phyloP scores from a whole-genome alignment of 805 yeast genomes.

The Debaryomyces hansenii region DNA sequence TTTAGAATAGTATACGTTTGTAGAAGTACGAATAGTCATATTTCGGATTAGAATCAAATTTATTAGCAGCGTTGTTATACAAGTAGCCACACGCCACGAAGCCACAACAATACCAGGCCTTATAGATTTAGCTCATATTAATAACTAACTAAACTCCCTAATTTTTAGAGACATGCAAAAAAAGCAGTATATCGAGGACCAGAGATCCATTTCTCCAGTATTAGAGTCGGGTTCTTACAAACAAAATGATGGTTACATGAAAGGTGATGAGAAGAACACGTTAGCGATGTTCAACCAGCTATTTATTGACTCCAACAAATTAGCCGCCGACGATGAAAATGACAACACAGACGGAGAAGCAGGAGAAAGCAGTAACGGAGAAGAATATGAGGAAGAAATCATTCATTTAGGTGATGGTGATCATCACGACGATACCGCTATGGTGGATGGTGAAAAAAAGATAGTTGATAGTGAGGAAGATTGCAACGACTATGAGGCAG shows the following conservation, averaged over 20 bases:
- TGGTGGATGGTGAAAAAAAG: neutral
- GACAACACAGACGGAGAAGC: neutral
- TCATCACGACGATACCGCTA: neutral
- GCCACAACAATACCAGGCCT: no score
- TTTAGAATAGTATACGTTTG: no score
- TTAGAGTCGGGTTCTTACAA: neutral
- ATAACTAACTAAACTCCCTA: no score
- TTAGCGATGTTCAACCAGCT: neutral
- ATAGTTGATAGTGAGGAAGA: neutral
- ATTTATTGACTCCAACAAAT: slow-evolving; percentile 1
- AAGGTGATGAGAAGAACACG: neutral
- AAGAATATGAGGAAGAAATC: neutral
- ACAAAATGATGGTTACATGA: neutral
- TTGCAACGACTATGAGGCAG: neutral
- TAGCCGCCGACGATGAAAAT: slow-evolving; percentile 1
- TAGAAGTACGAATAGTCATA: no score
- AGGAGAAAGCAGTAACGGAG: neutral
- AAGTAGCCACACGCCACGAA: no score
- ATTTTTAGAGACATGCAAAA: slow-evolving; percentile 3
- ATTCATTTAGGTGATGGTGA: neutral
- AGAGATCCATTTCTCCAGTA: slow-evolving; percentile 6
- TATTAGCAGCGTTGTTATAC: no score
- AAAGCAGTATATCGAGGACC: slow-evolving; percentile 1
- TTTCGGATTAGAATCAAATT: no score
- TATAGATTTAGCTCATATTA: no score